phyloP scores from a whole-genome alignment of 1,284 basidiomycete species.

The Leccinum solheimii region DNA sequence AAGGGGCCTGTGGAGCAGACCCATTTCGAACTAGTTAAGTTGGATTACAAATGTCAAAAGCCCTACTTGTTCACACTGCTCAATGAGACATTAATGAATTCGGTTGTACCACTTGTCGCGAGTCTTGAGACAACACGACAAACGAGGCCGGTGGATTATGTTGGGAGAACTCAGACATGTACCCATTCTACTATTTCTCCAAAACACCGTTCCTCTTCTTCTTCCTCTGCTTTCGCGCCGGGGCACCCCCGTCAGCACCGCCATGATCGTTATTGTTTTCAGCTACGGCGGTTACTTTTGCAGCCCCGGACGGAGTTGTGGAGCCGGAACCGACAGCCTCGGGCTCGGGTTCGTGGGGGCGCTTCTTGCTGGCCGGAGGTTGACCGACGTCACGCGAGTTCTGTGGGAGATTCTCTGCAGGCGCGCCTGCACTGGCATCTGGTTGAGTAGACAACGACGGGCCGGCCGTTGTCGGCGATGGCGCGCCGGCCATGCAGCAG shows the following conservation, averaged over 20 bases:
- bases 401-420: neutral
- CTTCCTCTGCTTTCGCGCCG: conserved; percentile 27
- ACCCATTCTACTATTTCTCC: neutral
- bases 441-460: neutral
- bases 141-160: neutral
- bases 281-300: neutral
- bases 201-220: conserved; percentile 7
- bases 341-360: conserved; percentile 15
- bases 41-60: neutral
- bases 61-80: too few species aligned
- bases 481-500: neutral
- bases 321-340: neutral
- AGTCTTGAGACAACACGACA: neutral
- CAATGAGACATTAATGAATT: too few species aligned
- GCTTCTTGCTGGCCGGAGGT: conserved; percentile 20
- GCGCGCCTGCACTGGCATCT: neutral
- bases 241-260: neutral
- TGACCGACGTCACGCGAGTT: neutral
- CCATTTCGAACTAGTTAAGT: neutral
- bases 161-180: neutral
- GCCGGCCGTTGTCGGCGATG: neutral
- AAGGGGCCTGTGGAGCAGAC: conserved; percentile 6
- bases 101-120: too few species aligned
- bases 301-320: neutral
- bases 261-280: neutral